Evolutionary conservation across 2,329 filamentous ascomycete genomes (phyloP), one percentile per base, ranked within the genome.

Genomic region (Penicillium sp.): DNA sequence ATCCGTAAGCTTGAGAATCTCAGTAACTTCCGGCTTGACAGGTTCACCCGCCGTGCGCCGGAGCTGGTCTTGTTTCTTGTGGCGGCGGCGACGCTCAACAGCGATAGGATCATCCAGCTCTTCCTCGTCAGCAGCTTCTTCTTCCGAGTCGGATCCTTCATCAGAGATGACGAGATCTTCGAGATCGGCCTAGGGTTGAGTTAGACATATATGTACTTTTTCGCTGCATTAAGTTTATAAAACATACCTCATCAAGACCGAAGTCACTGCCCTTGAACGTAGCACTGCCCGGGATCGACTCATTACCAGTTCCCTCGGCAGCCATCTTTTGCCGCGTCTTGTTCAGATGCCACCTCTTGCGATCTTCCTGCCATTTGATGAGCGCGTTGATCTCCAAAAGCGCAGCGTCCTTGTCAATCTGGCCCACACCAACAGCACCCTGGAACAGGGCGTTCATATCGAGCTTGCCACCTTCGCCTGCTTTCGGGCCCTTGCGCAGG

Each of bases 301-400:
- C 73, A 18, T 70, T 73, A 5, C 70, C 69, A 9, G 75, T 80
- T 3, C 86, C 87, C 67, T 93, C 92, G 2, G 91, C 92, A 0
- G 94, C 94, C 94, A 99, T 97, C 82, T 99, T 99, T 78, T 97
- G 94, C 50, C 92, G 81, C 8, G 94, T 99, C 81, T 99, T 99
- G 76, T 96, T 91, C 57, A 93, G 87, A 71, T 99, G 94, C 94
- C 94, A 99, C 77, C 93, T 93, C 82, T 99, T 97, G 51, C 94
- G 83, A 37, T 91, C 90, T 70, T 92, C 91, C 73, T 99, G 94
- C 94, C 94, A 99, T 44, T 87, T 82, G 64, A 99, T 94, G 46
- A 99, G 80, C 26, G 83, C 79, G 67, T 97, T 86, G 67, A 97
- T 92, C 76, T 99, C 94, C 3, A 77, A 77, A 8, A 92, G 85